Conservation (phyloP, 768 basidiomycete species). For the Pleurotus pulmonarius region DNA sequence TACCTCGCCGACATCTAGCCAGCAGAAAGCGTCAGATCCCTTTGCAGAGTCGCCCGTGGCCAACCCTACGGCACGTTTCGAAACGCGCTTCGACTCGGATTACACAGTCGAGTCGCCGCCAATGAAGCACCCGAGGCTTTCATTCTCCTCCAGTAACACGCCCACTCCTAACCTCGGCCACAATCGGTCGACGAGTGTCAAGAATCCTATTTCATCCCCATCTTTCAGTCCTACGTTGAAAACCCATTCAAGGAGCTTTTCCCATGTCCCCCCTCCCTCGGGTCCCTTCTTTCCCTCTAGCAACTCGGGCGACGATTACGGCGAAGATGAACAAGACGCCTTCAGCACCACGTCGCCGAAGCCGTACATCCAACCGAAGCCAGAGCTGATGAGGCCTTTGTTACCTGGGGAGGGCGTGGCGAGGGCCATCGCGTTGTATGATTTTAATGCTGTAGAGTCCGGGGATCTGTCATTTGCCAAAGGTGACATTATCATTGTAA, state of each 20-base stretch:
- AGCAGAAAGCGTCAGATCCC: background rate
- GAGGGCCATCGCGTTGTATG: slow-evolving; percentile 70
- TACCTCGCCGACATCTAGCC: slow-evolving; percentile 15
- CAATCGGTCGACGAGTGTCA: slow-evolving; percentile 12
- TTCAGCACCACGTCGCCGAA: background rate
- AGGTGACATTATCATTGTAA: slow-evolving; percentile 70
- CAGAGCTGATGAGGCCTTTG: slow-evolving; percentile 45
- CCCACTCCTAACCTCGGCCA: slow-evolving; percentile 2
- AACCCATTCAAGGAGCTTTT: slow-evolving; percentile 1
- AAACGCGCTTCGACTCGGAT: slow-evolving; percentile 44
- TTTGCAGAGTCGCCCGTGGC: background rate
- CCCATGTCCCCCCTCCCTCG: slow-evolving; percentile 3
- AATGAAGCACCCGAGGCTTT: slow-evolving; percentile 8
- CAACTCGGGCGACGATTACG: background rate
- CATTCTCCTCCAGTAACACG: background rate
- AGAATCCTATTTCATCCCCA: slow-evolving; percentile 6
- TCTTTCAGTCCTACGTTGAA: background rate
- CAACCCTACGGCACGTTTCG: slow-evolving; percentile 22
- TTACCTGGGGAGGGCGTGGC: slow-evolving; percentile 57
- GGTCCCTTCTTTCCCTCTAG: slow-evolving; percentile 8
- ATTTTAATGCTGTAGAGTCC: slow-evolving; percentile 71
- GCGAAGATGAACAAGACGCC: background rate
- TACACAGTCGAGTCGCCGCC: slow-evolving; percentile 26
- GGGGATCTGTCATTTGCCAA: slow-evolving; percentile 76
- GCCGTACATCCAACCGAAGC: slow-evolving; percentile 38